Percentiles rank a stretch among this genome's conserved stretches.
phyloP scores from a whole-genome alignment of 495 filamentous ascomycete genomes.

The Penicillium lividum region DNA sequence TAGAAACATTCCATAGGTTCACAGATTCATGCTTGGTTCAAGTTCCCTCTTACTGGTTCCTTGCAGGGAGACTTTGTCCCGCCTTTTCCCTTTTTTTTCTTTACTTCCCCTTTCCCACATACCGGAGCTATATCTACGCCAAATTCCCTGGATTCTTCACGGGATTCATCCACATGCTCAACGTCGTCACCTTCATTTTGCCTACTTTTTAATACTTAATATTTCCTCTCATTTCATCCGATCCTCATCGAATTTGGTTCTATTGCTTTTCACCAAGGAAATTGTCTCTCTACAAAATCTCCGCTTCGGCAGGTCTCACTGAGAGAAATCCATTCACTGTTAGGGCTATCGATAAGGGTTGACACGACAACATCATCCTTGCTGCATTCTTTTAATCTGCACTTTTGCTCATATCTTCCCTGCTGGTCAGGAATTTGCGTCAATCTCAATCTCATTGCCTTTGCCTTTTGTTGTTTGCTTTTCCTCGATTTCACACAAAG shows the following conservation, averaged over 20 bases:
- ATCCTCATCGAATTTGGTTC: not conserved
- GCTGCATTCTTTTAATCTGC: conserved; percentile 34
- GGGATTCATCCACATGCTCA: conserved; percentile 41
- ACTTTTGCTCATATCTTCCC: conserved; percentile 26
- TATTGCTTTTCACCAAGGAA: not conserved
- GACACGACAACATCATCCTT: conserved; percentile 53
- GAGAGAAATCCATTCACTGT: conserved; percentile 17
- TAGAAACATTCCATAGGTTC: conserved; percentile 10
- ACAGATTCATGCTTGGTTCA: not conserved
- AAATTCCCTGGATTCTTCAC: conserved; percentile 39
- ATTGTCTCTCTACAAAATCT: conserved; percentile 27
- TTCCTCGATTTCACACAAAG: not conserved
- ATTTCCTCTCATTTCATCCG: not conserved
- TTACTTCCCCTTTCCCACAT: conserved; percentile 13
- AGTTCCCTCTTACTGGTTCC: conserved; percentile 24
- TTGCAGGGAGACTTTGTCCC: conserved; percentile 23
- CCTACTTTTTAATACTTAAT: conserved; percentile 9
- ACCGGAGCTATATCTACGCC: conserved; percentile 36
- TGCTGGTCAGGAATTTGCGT: conserved; percentile 27
- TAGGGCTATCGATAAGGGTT: conserved; percentile 46
- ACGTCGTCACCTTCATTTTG: conserved; percentile 28
- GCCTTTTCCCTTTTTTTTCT: conserved; percentile 8
- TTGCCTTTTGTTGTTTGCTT: not conserved
- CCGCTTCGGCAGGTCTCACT: conserved; percentile 35
- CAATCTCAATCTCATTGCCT: not conserved